phyloP scores from a whole-genome alignment of 371 early-diverging fungal genomes.

The Phascolomyces articulosus region DNA sequence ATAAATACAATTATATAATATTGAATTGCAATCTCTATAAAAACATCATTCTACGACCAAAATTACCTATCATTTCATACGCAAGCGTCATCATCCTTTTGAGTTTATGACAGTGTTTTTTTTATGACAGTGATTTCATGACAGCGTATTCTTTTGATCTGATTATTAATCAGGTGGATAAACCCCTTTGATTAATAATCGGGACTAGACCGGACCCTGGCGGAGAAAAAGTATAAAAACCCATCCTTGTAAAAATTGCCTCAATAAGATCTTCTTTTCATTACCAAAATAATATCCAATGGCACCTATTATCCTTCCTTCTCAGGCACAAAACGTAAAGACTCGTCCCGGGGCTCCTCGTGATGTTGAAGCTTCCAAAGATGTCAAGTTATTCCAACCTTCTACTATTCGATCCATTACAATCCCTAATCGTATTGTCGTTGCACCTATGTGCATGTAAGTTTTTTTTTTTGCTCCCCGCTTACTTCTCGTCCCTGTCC shows the following conservation, averaged over 20 bases:
- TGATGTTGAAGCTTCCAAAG: conserved; percentile 11
- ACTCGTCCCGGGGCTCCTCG: conserved; percentile 16
- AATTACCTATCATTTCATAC: too few relatives aligned
- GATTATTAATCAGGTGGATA: not conserved
- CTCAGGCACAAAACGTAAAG: conserved; percentile 14
- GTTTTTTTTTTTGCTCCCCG: conserved; percentile 3
- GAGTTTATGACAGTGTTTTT: not conserved
- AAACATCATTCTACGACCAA: too few relatives aligned
- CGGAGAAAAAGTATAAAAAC: conserved; percentile 4
- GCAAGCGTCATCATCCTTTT: too few relatives aligned
- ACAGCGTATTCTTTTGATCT: not conserved
- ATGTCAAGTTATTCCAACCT: conserved; percentile 63
- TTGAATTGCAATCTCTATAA: too few relatives aligned
- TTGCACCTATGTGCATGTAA: conserved; percentile 79
- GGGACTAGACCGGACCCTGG: not conserved
- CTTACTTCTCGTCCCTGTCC: not conserved
- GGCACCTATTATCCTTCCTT: conserved; percentile 8
- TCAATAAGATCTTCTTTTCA: not conserved
- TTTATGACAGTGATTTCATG: not conserved
- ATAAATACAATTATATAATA: too few relatives aligned
- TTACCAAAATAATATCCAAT: not conserved
- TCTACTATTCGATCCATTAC: conserved; percentile 57
- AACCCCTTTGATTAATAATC: not conserved
- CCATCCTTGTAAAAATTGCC: too few relatives aligned
- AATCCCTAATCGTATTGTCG: conserved; percentile 75